Base-by-base conservation (phyloP, 345 rosid species). In the Rhodamnia rubescens region DNA sequence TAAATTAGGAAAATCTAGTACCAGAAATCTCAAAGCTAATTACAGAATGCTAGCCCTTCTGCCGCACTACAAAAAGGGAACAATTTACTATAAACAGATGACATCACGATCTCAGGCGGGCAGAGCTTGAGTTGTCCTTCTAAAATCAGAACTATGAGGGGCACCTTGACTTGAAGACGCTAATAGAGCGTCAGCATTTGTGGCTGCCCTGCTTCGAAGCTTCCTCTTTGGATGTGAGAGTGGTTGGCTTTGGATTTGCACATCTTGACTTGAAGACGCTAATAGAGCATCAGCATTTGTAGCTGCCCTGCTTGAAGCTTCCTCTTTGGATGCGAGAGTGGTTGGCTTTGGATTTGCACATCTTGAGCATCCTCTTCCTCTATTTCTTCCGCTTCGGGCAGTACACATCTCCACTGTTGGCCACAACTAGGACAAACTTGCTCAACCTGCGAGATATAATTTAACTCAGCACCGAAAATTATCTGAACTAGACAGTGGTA, bases 351-450 rank as follows among this genome's bases (percentile, higher is more conserved):
- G 47, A 10, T 61, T 49, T 85, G 78, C 59, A 7, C 88, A n/a
- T 74, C 83, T 2, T 5, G 88, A 42, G 83, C 91, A 84, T 85
- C 82, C 84, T 88, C 93, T 82, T 86, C 92, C 82, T 90, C 96
- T 27, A 85, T 61, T 50, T 90, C 89, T 91, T 94, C 97, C 24
- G 53, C 82, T 88, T 91, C 88, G 24, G 95, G 87, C n/a, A 83
- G 21, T 53, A 74, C 75, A 83, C 84, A 89, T 50, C 75, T 90
- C 97, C 99, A 95, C 64, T 86, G 89, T 85, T 84, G 89, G 44
- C 92, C 92, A 84, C 98, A 97, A 56, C 93, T 87, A 52, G 97
- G 92, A 85, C 99, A 97, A 56, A 87, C 89, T 85, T 84, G 86
- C 74, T 84, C 87, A 59, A 90, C 92, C 98, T 97, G 90, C 83